Percentiles rank a stretch among this genome's conserved stretches.
Conservation (phyloP, 1,139 yeast genomes). For the Blastobotrys capitulatus region DNA sequence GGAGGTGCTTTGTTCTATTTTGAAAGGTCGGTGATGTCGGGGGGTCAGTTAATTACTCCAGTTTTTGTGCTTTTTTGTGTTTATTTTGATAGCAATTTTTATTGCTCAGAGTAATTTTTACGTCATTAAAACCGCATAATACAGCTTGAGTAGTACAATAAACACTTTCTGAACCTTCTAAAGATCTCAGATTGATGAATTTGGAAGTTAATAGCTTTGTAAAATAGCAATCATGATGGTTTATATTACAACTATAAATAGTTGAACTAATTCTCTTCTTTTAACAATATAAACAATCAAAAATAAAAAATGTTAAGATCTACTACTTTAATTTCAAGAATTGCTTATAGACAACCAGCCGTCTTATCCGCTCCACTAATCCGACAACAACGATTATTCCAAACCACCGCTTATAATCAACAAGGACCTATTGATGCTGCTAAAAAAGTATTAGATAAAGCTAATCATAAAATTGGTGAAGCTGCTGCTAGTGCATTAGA, state of each 20-base stretch:
- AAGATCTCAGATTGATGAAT: too few relatives aligned
- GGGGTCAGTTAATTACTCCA: too few relatives aligned
- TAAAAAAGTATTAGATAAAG: constrained; percentile 17
- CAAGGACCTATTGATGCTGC: constrained; percentile 12
- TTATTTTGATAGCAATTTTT: not conserved
- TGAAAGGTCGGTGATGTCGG: too few relatives aligned
- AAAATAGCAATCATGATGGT: too few relatives aligned
- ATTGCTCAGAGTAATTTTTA: too few relatives aligned
- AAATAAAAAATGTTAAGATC: not conserved
- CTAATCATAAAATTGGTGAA: constrained; percentile 17
- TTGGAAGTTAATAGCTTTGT: too few relatives aligned
- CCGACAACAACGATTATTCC: not conserved
- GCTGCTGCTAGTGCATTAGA: constrained; percentile 19
- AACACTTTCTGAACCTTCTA: too few relatives aligned
- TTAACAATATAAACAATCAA: too few relatives aligned
- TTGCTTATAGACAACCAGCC: not conserved
- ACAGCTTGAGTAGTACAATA: too few relatives aligned
- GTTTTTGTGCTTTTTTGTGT: not conserved
- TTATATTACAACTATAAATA: too few relatives aligned
- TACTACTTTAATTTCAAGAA: not conserved
- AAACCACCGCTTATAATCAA: not conserved
- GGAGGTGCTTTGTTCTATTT: too few relatives aligned
- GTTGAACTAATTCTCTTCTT: too few relatives aligned
- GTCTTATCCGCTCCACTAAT: not conserved
- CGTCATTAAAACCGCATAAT: not conserved